Evolutionary conservation across 306 rosid species (phyloP), one percentile per base, ranked within the genome.

Genomic region (Astragalus glycyphyllos): DNA sequence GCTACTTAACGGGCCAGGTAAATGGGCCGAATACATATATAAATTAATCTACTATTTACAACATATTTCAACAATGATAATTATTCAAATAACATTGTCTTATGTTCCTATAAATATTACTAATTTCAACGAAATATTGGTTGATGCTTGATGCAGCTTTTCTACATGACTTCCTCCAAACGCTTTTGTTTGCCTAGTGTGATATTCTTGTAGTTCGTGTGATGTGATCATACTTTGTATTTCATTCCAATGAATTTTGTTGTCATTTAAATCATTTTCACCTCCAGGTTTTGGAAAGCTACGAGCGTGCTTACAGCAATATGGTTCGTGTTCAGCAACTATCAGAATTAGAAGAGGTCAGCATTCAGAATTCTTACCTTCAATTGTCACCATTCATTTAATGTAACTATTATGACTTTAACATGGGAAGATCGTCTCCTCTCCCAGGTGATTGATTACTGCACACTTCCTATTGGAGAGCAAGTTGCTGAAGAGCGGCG

Each of bases 241-340:
- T 65, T 41, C 32, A 3, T 31, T 72, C 14, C 54, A 47, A 31
- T 31, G 5, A 48, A 62, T 11, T 15, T 47, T 57, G 47, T 55
- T 66, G n/a, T 42, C 58, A 32, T 58, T 65, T 65, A 41, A 2
- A 20, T 55, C 56, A 20, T 56, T 45, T 79, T 72, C 53, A 12
- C 31, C 38, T 80, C 42, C 73, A 94, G 99, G 99, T 94, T 82
- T 77, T 94, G 84, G 99, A 94, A 82, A 94, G 99, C 81, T 94
- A 94, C 80, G 99, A 94, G 68, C 97, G 97, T 61, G 97, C 99
- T 50, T 94, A 94, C 81, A 87, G 14, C 83, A 94, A 91, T 74
- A 91, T 94, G 99, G 99, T 94, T 74, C 96, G 96, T 51, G 99
- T 91, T 71, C 99, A 91, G 81, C 92, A 94, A 78, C 83, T 94